A percentile compares a stretch with the other conserved stretches of the same genome.
Conservation (phyloP, 1,284 basidiomycete genomes). For the Gymnopus androsaceus region DNA sequence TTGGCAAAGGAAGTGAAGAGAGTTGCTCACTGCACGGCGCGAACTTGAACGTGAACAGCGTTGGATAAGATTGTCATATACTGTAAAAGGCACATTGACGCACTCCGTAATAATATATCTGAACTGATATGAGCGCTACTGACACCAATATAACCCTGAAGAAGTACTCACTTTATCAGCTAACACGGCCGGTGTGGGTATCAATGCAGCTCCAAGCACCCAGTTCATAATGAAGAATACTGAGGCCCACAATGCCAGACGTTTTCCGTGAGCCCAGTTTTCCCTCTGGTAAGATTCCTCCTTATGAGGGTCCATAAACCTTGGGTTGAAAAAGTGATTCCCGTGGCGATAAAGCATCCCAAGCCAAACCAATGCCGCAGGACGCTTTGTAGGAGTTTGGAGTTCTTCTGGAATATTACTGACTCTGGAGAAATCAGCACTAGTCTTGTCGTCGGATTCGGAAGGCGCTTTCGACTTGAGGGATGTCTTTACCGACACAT, state of each 20-base stretch:
- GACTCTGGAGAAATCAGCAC: not conserved
- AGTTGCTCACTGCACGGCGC: constrained; percentile 16
- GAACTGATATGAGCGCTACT: constrained; percentile 2
- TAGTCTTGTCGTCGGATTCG: not conserved
- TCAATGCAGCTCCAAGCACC: constrained; percentile 47
- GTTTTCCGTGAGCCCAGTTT: constrained; percentile 30
- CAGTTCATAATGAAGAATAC: constrained; percentile 63
- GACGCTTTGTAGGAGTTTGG: not conserved
- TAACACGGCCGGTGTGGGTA: constrained; percentile 45
- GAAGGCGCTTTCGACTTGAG: constrained; percentile 7
- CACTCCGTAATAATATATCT: constrained; percentile 56
- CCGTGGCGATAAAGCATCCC: not conserved
- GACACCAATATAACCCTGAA: not conserved
- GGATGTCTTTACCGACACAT: constrained; percentile 34
- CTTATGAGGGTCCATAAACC: constrained; percentile 2
- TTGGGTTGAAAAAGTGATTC: constrained; percentile 7
- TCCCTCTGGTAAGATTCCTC: constrained; percentile 23
- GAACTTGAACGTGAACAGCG: constrained; percentile 13
- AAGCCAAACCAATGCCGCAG: not conserved
- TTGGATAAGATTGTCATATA: not conserved
- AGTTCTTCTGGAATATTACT: not conserved
- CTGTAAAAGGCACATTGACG: constrained; percentile 19
- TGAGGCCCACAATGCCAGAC: constrained; percentile 54
- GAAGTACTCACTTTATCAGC: constrained; percentile 37
- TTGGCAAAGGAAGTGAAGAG: not conserved